Evolutionary conservation across 2,329 filamentous ascomycete genomes (phyloP), one percentile per base, ranked within the genome.

Genomic region (Biscogniauxia sp.): DNA sequence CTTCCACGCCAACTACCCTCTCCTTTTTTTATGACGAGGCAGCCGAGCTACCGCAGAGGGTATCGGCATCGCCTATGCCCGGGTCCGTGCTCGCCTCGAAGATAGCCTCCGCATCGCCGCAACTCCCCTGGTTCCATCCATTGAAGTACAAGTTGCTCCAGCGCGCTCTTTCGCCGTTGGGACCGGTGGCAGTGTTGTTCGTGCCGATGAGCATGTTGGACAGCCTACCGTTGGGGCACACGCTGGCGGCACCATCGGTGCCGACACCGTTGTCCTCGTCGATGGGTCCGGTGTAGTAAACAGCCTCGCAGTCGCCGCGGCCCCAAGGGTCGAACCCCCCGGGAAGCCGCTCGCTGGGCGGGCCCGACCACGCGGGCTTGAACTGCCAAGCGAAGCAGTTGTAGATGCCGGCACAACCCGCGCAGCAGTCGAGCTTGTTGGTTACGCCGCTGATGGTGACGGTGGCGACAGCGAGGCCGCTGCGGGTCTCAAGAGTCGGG

Each of bases 361-460:
- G 6, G 20, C 58, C 60, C 3, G 58, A 56, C 59, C 67, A 69
- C 15, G 66, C 65, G 11, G 71, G 71, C 1, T 69, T 55, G 57
- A 72, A 73, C 51, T 57, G 62, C 71, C 71, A 73, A 53, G 71
- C 70, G 51, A 69, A 65, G 63, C 71, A 73, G 65, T 73, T 73
- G 64, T 67, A 71, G 61, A 72, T 67, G 32, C 57, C 56, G 17
- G 70, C 70, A 62, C 71, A 73, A 51, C 65, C 64, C 25, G 63
- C 64, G 62, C 70, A 73, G 63, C 71, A 73, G 59, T 66, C 68
- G 19, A 71, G 62, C 60, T 73, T 73, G 63, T 71, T 67, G 19
- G 62, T 56, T 8, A 72, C 67, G 59, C 55, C 68, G 53, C 64
- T 65, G 5, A 73, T 54, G 49, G 68, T 72, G 5, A 66, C 65